Evolutionary conservation across 2,329 filamentous ascomycete genomes (phyloP).

Genomic region (Cercospora berteroae): DNA sequence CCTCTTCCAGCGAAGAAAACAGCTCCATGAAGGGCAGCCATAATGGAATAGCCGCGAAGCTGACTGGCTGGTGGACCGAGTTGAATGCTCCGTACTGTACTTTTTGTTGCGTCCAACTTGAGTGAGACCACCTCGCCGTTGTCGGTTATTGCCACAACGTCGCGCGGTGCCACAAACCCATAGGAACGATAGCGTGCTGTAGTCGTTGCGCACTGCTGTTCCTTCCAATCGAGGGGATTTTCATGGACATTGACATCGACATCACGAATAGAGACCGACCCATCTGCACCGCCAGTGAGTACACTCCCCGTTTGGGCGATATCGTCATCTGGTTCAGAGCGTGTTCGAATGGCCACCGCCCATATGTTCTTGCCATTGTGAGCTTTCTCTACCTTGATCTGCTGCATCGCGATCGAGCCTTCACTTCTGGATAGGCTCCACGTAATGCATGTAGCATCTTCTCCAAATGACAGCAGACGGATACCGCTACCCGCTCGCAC

Average conservation of each 20-base stretch:
- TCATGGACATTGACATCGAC: not conserved
- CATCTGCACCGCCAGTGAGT: slow-evolving; percentile 83
- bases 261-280: slow-evolving; percentile 49
- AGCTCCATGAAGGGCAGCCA: slow-evolving; percentile 40
- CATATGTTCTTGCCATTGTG: slow-evolving; percentile 91
- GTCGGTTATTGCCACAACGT: slow-evolving; percentile 12
- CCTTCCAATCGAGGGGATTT: not conserved
- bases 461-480: slow-evolving; percentile 73
- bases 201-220: not conserved
- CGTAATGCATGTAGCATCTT: slow-evolving; percentile 73
- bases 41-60: slow-evolving; percentile 51
- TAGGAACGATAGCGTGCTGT: slow-evolving; percentile 7
- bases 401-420: slow-evolving; percentile 43
- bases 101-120: not conserved
- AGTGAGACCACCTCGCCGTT: slow-evolving; percentile 1
- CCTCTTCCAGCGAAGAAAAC: slow-evolving; percentile 52
- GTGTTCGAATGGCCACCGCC: slow-evolving; percentile 56
- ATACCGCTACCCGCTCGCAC: slow-evolving; percentile 32
- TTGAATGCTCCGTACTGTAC: not conserved
- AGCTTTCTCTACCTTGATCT: slow-evolving; percentile 58
- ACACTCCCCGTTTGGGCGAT: slow-evolving; percentile 8
- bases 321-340: not conserved
- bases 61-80: slow-evolving; percentile 27
- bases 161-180: not conserved
- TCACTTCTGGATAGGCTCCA: slow-evolving; percentile 50